Base-by-base conservation (phyloP, 2,329 filamentous ascomycete species). In the Aspergillus luchuensis region DNA sequence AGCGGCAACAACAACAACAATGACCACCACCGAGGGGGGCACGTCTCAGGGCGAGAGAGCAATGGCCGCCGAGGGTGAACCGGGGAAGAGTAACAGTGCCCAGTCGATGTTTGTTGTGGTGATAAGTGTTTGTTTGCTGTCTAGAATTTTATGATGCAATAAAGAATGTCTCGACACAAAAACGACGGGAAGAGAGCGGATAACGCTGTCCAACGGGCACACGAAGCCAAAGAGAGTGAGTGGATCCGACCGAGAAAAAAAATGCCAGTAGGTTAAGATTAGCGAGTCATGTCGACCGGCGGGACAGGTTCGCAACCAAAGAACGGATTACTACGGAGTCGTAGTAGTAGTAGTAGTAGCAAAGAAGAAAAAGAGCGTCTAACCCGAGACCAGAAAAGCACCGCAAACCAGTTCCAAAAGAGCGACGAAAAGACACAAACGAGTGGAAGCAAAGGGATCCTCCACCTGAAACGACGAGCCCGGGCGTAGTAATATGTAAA, bases 401-500 rank as follows among this genome's bases (percentile, higher is more conserved):
- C 63, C 58, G 58, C 68, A 66, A 67, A 69, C 66, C 67, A 67
- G 69, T 69, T 72, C 71, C 66, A 73, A 72, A 73, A 69, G 71
- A 74, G 68, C 61, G 71, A 71, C 64, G 11, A 67, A 67, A 68
- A 64, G 57, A 62, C 66, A 67, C 59, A 68, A 69, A 69, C 63
- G 68, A 72, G 67, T 67, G 68, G 66, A 69, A 63, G 63, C 51
- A 57, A 64, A 69, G 61, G 52, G 58, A 63, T 56, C 62, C 33
- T 65, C 66, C 59, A 67, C 65, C 68, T 67, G 71, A 68, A 69
- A 68, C 66, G 62, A 55, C 60, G 58, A 58, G 56, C 53, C 33
- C 49, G 60, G 61, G 57, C 55, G 39, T 43, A 55, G 58, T 60
- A 64, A 59, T 65, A 65, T 57, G 66, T 63, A 59, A 63, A 56